These are phyloP conservation scores for Acorus calamus DNA, from an alignment of 106 monocot species.

Conservation along the genomic window DNA sequence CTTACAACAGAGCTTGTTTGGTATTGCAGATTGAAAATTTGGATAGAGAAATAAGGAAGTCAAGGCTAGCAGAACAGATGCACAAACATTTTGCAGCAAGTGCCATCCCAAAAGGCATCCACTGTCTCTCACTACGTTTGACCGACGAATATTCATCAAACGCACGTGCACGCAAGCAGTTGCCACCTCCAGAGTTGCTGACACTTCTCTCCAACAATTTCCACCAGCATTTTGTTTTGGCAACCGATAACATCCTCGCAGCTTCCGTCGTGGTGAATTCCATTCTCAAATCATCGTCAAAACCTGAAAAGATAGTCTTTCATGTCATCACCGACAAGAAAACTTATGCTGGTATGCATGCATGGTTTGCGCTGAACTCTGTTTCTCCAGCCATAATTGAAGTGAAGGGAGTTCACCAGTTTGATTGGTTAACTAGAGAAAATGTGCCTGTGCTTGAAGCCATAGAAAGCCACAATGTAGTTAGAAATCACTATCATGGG, in stretches of 20 bases:
- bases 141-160: conserved; percentile 94
- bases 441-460: conserved; percentile 87
- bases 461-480: conserved; percentile 60
- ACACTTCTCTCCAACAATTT: conserved; percentile 63
- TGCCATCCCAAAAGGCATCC: conserved; percentile 88
- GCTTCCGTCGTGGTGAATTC: conserved; percentile 81
- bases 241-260: conserved; percentile 85
- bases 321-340: conserved; percentile 99
- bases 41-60: conserved; percentile 53
- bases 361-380: conserved; percentile 88
- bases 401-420: conserved; percentile 86
- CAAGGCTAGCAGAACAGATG: conserved; percentile 73
- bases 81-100: conserved; percentile 89
- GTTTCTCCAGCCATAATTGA: conserved; percentile 57
- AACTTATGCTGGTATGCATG: conserved; percentile 93
- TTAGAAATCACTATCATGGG: conserved; percentile 82
- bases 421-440: conserved; percentile 90
- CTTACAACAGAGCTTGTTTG: too few species aligned
- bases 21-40: conserved; percentile 70
- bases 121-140: conserved; percentile 77
- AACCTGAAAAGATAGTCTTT: conserved; percentile 69
- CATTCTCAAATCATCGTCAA: conserved; percentile 43
- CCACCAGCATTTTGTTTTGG: conserved; percentile 63
- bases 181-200: conserved; percentile 77
- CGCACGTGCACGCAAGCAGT: conserved; percentile 80